These are phyloP conservation scores for Monilinia fructigena DNA, from an alignment of 2,329 filamentous ascomycete genomes.

Conservation along the genomic window DNA sequence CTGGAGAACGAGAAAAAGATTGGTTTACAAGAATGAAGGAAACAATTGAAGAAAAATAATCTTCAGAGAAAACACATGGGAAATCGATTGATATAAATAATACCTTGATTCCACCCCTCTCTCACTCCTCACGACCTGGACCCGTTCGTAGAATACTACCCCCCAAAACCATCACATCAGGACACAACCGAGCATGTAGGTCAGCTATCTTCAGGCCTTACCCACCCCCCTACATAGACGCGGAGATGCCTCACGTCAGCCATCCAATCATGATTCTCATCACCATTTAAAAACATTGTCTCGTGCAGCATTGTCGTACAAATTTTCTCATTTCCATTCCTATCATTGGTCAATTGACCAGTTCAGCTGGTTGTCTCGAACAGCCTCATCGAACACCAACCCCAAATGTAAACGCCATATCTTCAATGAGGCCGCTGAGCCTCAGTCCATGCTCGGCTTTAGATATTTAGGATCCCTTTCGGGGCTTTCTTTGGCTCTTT, in stretches of 20 bases:
- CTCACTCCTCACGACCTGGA: background rate
- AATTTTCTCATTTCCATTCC: background rate
- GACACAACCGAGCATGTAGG: conserved; percentile 7
- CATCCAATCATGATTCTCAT: conserved; percentile 14
- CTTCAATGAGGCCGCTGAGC: conserved; percentile 14
- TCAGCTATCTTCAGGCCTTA: conserved; percentile 1
- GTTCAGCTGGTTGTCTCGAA: conserved; percentile 10
- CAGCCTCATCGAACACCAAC: conserved; percentile 3
- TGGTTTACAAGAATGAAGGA: background rate
- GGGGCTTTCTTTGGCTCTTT: background rate
- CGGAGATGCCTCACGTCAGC: conserved; percentile 20
- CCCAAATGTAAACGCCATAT: conserved; percentile 9
- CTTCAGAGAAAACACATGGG: background rate
- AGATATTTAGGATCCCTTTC: background rate
- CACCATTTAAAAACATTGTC: conserved; percentile 1
- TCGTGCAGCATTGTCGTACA: conserved; percentile 3
- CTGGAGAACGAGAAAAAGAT: background rate
- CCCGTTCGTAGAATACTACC: no score
- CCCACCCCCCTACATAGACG: background rate
- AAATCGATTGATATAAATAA: conserved; percentile 19
- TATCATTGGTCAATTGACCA: conserved; percentile 3
- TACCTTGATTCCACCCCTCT: background rate
- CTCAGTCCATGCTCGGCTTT: conserved; percentile 4
- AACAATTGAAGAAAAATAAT: background rate
- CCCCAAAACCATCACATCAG: background rate